Base-by-base conservation (phyloP, 2,329 filamentous ascomycete genomes). In the Talaromyces sp. region DNA sequence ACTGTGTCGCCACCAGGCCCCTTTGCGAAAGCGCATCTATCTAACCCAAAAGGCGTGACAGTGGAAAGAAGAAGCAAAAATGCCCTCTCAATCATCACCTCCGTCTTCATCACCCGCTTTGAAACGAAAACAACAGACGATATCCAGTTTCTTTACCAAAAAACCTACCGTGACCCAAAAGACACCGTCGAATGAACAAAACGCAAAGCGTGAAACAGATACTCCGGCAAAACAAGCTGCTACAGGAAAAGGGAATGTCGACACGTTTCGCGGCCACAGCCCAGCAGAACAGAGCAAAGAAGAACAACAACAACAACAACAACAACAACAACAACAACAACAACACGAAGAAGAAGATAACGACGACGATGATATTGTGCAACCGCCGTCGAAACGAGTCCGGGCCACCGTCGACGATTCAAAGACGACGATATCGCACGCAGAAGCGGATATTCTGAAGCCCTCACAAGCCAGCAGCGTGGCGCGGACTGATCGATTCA, bases 71-170 rank as follows among this genome's bases (percentile, higher is more conserved):
- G 14, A 54, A 66, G 10, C 2, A 16, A 47, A 47, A 47, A 76
- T 77, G 74, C 68, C 74, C 54, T 65, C 70, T 31, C 67, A 68
- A 47, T 73, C 74, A 53, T 76, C 75, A 10, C 72, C 70, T 14
- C 70, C 74, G 2, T 67, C 72, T 14, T 69, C 73, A 23, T 72
- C 73, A 28, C 69, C 72, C 36, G 71, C 66, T 27, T 59, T 75
- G 9, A 77, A 78, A 60, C 70, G 74, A 51, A 78, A 77, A 62
- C 76, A 97, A 72, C 85, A 89, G 67, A 91, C 91, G 0, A 88
- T 97, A 64, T 95, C 91, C 3, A 93, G 87, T 71, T 96, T 96
- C 77, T 96, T 96, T 73, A 85, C 87, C 0, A 86, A 86, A 14
- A 88, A 84, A 62, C 64, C 76, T 1, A 66, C 72, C 1, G 59